Base-by-base conservation (phyloP, 2,329 filamentous ascomycete genomes). In the Penicillium sp. region DNA sequence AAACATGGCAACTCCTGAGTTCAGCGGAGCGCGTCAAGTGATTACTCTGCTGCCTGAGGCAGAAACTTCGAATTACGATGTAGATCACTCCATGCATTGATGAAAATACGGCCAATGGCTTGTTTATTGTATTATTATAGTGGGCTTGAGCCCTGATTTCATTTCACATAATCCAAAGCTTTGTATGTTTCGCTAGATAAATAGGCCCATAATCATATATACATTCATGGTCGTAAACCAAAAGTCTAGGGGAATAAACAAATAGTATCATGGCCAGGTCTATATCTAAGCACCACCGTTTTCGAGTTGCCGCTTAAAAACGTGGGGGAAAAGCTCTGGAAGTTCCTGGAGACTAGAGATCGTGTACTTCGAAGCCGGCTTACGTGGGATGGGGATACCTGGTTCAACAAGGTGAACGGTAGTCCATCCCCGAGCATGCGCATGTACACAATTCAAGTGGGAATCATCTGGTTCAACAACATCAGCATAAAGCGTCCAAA, bases 351-450 rank as follows among this genome's bases (percentile, higher is more conserved):
- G 77, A 69, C 86, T 83, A 45, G 84, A 81, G 63, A 99, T 89
- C 71, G 93, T 88, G 72, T 89, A 86, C 67, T 90, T 84, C 38
- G 88, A 88, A 5, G 89, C 88, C 59, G 83, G 85, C 6, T 80
- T 82, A 23, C 76, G 74, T 2, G 92, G 93, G 10, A 82, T 73
- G 17, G 83, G 78, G 35, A 91, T 81, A 7, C 83, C 84, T 37
- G 90, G 86, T 71, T 97, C 94, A 6, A 97, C 86, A 23, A 97
- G 82, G 75, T 97, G 94, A 6, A 85, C 89, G 0, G 89, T 86
- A 13, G 86, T 90, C 94, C 94, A 99, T 21, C 94, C 94, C 61
- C 93, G 82, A 35, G 86, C 84, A 63, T 89, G 82, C 0, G 92
- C 91, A 61, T 87, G 87, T 63, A 81, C 84, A 73, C 90, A 95